Evolutionary conservation across 805 yeast species (phyloP).

Genomic region (Cyberlindnera xishuangbannaensis): DNA sequence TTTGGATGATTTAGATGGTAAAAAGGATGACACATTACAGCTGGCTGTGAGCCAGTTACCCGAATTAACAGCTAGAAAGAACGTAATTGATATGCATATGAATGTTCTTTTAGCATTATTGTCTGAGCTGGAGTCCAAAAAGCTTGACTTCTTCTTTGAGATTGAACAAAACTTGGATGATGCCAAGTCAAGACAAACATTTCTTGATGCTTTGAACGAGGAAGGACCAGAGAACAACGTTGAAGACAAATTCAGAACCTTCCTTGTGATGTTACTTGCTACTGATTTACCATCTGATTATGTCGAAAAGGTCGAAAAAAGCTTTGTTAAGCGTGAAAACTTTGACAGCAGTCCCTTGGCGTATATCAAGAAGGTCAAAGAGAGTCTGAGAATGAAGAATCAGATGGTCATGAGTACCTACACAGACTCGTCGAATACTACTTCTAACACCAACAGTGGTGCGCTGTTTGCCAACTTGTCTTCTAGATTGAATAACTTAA

Average conservation of each 20-base stretch:
- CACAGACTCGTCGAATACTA: conserved; percentile 22
- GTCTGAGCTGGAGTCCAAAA: conserved; percentile 78
- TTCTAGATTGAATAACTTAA: conserved; percentile 69
- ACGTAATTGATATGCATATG: conserved; percentile 94
- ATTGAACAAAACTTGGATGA: conserved; percentile 79
- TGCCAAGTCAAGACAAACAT: conserved; percentile 47
- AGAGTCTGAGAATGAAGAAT: conserved; percentile 52
- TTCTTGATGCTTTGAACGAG: conserved; percentile 48
- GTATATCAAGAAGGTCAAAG: conserved; percentile 78
- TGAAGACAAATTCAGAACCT: conserved; percentile 85
- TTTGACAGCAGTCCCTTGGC: conserved; percentile 58
- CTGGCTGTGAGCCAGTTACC: conserved; percentile 91
- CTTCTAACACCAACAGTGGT: conserved; percentile 31
- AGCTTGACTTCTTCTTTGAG: conserved; percentile 87
- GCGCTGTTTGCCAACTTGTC: conserved; percentile 71
- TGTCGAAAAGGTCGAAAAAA: conserved; percentile 54
- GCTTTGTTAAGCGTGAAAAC: conserved; percentile 48
- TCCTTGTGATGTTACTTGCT: conserved; percentile 65
- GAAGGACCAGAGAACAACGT: conserved; percentile 52
- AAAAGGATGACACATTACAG: conserved; percentile 52
- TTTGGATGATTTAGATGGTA: conserved; percentile 66
- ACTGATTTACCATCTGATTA: conserved; percentile 47
- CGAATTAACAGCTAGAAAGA: conserved; percentile 82
- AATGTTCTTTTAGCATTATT: conserved; percentile 82
- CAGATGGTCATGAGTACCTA: conserved; percentile 31